Base-by-base conservation (phyloP, 2,329 filamentous ascomycete genomes). In the Ampelomyces quisqualis region DNA sequence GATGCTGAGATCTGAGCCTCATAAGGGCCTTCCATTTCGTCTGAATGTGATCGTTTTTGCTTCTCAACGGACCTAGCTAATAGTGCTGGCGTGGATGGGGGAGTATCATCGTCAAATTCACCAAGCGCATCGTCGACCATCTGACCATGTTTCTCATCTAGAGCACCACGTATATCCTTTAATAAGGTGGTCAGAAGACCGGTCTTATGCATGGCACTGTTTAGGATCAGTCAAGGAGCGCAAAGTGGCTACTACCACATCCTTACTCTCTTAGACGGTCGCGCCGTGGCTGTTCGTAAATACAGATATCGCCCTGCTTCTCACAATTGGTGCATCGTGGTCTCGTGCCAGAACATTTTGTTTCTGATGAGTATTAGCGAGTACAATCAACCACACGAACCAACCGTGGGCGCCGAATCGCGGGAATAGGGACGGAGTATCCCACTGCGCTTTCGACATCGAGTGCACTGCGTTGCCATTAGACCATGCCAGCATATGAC, bases 261-360 rank as follows among this genome's bases (percentile, higher is more conserved):
- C 45, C 52, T 38, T 40, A 68, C 59, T 51, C 51, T 42, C 57
- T 66, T 22, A 61, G 43, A n/a, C 53, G 55, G 33, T 70, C 65
- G 36, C 57, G 55, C 31, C 66, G 62, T 5, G 57, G 53, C 33
- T 58, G 55, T 14, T 53, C 50, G 51, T 70, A 70, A 10, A 53
- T 43, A 42, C 67, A 70, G 2, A 38, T 31, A 8, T 58, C 20
- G 14, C 49, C 43, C 21, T 51, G 48, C 17, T 54, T 55, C 18
- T 49, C 41, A 40, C 67, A 70, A n/a, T 62, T 58, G 10, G 47
- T 45, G 40, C 67, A 70, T 3, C 41, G 33, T 4, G 65, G 67
- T 14, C 49, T 48, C 20, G 58, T 40, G 4, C 67, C 67, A 39
- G 58, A 64, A 38, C 66, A 70, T 37, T 62, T 67, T 30, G 65